Evolutionary conservation across 306 rosid species (phyloP), one percentile per base, ranked within the genome.

Genomic region (Carpinus fangiana): DNA sequence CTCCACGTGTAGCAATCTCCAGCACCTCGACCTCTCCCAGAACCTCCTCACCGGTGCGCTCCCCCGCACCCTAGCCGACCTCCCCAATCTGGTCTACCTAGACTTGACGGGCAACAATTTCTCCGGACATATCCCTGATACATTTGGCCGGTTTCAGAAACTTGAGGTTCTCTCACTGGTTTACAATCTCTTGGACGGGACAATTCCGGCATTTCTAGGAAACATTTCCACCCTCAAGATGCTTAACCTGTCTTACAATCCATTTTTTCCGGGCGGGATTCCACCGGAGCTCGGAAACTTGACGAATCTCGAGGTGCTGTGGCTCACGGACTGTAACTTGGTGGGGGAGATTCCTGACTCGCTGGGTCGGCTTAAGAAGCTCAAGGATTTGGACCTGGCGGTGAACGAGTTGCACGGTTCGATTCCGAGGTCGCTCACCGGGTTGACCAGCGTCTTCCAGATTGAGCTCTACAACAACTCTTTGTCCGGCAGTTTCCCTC

Each of bases 161-260:
- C 97, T 95, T 11, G 82, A 95, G 76, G 93, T 88, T 0, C 53
- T 95, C 48, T 90, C 98, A 0, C 83, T 92, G 8, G 89, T 95
- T 7, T 79, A 47, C 51, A 95, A 95, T 54, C 90, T 95, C 50
- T 48, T 95, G 1, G 88, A 90, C 18, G 83, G 89, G 5, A 12
- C 85, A 2, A 14, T 92, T 1, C 95, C 98, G 0, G n/a, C 95
- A 1, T 82, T 86, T 13, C 83, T 92, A 12, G 92, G 88, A 0
- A 95, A 87, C 81, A 48, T 95, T 23, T 76, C 87, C 10, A 68
- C 93, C 0, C 90, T 95, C 12, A 91, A 73, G 59, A 89, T 80
- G 82, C 93, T 95, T 1, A 95, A 95, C 69, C 89, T 95, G 4
- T 95, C 98, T 3, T 95, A 81, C 78, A 95, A 95, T 76, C 95